Base-by-base conservation (phyloP, 805 yeast genomes). In the Metschnikowia santaceciliae region DNA sequence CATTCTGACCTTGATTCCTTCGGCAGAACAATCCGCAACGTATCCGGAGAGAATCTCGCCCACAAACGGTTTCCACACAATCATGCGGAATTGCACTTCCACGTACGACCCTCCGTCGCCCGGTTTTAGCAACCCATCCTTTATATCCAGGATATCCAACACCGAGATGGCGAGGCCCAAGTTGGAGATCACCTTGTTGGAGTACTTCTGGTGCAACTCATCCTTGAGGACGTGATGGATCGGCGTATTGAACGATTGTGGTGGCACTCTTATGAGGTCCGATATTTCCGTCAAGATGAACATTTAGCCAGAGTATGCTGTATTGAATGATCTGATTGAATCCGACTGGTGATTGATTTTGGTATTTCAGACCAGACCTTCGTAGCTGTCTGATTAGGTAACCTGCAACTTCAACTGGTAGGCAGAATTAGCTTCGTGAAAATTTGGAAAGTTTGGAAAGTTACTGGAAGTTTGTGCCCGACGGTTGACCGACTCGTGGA, bases 31-130 rank as follows among this genome's bases (percentile, higher is more conserved):
- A 58, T 90, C 88, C 39, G 90, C 83, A 33, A 94, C 89, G 92
- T 96, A 90, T 1, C 99, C 99, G 0, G 90, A 84, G 23, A 94
- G 67, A 6, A 92, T 81, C 65, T 94, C 99, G 8, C 99, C 99
- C 1, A 89, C 84, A 67, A 92, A 92, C 0, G 99, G 99, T 57
- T 91, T 87, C 78, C 94, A 94, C 1, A 92, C 84, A 8, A 91
- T 74, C 43, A 86, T 75, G 47, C 97, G 71, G 63, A 90, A 88
- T 49, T 74, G 78, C 17, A 86, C 88, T 55, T 84, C 86, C 38
- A 89, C 83, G 60, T 77, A 91, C 4, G 90, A 78, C 1, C 91
- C 90, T 7, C 99, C 98, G 68, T 94, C 98, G 7, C 99, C 98
- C 1, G 96, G 96, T 60, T 83, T 86, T 53, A 94, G 74, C 56